Conservation (phyloP, 1,284 basidiomycete genomes). For the Taiwanofungus camphoratus region DNA sequence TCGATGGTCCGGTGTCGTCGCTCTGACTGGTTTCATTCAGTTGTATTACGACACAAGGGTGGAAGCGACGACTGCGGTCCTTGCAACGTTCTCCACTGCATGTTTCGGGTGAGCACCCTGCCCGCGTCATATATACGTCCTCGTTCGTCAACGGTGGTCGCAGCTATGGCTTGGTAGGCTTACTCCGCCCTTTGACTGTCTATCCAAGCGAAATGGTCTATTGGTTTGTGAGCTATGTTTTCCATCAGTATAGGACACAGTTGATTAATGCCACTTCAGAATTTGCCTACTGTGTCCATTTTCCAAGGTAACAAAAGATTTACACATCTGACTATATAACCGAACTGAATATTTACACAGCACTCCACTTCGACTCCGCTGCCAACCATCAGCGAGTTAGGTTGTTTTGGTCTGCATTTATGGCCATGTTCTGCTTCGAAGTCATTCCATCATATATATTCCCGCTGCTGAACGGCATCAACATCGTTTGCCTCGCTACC, state of each 20-base stretch:
- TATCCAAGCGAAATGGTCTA: constrained; percentile 72
- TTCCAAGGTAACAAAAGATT: constrained; percentile 45
- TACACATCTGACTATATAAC: constrained; percentile 1
- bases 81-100: constrained; percentile 61
- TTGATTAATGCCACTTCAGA: constrained; percentile 25
- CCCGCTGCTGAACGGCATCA: constrained; percentile 52
- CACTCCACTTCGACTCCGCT: constrained; percentile 45
- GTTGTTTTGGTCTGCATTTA: constrained; percentile 56
- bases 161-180: constrained; percentile 54
- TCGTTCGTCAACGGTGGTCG: not conserved
- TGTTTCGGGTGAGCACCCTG: constrained; percentile 45
- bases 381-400: constrained; percentile 49
- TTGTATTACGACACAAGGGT: constrained; percentile 57
- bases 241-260: constrained; percentile 1
- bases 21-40: constrained; percentile 25
- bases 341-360: constrained; percentile 26
- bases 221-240: constrained; percentile 39
- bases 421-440: constrained; percentile 51
- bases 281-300: constrained; percentile 52
- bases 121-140: not conserved
- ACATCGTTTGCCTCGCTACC: constrained; percentile 50
- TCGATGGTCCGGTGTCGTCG: not conserved
- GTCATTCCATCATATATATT: constrained; percentile 59
- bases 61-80: constrained; percentile 49
- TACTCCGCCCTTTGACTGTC: constrained; percentile 54